Evolutionary conservation across 176 grass and related monocot genomes (phyloP).

Genomic region (Panicum miliaceum): DNA sequence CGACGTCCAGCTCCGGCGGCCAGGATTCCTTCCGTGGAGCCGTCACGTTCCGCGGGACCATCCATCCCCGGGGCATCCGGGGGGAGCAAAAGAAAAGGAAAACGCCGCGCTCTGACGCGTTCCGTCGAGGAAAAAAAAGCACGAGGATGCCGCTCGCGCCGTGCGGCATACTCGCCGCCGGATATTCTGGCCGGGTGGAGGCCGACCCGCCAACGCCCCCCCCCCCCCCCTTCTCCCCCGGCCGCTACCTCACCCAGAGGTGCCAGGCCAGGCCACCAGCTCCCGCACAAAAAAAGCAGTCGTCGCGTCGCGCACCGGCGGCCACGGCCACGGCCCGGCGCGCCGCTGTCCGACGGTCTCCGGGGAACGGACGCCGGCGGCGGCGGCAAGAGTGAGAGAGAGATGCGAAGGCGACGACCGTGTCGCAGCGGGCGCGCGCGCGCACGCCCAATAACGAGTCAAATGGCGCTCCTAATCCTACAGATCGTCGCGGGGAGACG

Average conservation of each 20-base stretch:
- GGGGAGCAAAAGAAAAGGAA: no score
- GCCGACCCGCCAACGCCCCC: background rate
- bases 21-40: background rate
- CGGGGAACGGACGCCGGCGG: no score
- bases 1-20: background rate
- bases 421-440: no score
- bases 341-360: no score
- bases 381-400: no score
- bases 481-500: no score
- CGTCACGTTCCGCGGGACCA: background rate
- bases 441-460: no score
- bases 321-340: no score
- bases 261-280: background rate
- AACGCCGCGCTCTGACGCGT: background rate
- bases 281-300: no score
- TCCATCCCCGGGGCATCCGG: background rate
- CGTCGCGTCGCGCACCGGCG: no score
- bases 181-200: slow-evolving; percentile 6
- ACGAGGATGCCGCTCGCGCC: background rate
- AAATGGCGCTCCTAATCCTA: no score
- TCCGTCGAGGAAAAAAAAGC: background rate
- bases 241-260: background rate
- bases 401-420: no score
- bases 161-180: background rate
- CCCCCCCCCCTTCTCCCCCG: background rate